phyloP scores from a whole-genome alignment of 108 stramenopile species.

The Fragilaria radians region DNA sequence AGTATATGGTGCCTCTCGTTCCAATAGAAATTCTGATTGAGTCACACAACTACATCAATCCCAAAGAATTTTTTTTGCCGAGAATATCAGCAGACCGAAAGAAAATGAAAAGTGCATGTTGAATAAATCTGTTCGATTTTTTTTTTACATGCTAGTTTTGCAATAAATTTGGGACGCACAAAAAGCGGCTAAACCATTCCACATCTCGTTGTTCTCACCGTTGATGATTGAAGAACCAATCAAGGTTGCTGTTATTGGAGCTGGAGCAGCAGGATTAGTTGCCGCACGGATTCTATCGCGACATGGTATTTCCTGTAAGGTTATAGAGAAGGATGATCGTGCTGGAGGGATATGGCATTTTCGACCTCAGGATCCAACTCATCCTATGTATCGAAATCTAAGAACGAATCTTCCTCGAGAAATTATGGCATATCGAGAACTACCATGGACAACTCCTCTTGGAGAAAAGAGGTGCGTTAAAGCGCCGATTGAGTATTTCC shows the following conservation, averaged over 20 bases:
- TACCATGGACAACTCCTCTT: constrained; percentile 41
- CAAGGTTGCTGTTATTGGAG: constrained; percentile 71
- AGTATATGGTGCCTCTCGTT: too few species aligned
- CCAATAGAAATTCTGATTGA: too few species aligned
- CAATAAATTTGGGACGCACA: too few species aligned
- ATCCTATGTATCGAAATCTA: constrained; percentile 73
- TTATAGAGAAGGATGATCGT: constrained; percentile 47
- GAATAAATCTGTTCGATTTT: too few species aligned
- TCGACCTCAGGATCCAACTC: constrained; percentile 7
- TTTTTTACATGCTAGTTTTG: too few species aligned
- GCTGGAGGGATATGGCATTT: constrained; percentile 72
- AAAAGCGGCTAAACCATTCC: too few species aligned
- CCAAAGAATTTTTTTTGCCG: too few species aligned
- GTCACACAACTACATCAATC: too few species aligned
- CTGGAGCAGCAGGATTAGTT: constrained; percentile 70
- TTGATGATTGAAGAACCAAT: not conserved
- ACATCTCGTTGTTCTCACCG: too few species aligned
- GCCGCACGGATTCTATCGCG: constrained; percentile 59
- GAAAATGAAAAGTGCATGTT: too few species aligned
- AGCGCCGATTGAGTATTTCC: not conserved
- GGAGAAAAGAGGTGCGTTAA: not conserved
- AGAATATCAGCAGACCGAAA: too few species aligned
- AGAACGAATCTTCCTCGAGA: constrained; percentile 81
- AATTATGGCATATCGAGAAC: constrained; percentile 79
- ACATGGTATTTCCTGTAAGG: constrained; percentile 12